phyloP scores from a whole-genome alignment of 441 rosid species.

The Croton laevigatus region DNA sequence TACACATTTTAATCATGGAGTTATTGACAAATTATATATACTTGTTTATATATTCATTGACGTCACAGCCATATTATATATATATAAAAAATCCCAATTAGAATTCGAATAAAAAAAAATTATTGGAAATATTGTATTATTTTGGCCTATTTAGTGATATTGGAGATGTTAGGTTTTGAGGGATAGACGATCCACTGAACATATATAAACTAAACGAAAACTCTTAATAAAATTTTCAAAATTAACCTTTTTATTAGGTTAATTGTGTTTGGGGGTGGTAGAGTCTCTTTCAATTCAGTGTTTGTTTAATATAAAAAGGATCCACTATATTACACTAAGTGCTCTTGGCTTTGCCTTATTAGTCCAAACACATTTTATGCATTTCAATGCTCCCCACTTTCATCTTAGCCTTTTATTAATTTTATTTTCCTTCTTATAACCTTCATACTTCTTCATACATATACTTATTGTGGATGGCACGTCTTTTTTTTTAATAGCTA shows the following conservation, averaged over 20 bases:
- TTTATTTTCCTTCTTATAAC: background rate
- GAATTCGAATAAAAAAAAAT: slow-evolving; percentile 10
- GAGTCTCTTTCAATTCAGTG: slow-evolving; percentile 20
- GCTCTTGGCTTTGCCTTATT: slow-evolving; percentile 28
- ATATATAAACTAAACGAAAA: background rate
- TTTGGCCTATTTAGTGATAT: background rate
- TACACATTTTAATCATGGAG: slow-evolving; percentile 19
- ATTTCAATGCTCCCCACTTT: slow-evolving; percentile 34
- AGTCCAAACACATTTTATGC: slow-evolving; percentile 18
- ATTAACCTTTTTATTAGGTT: background rate
- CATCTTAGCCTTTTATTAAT: slow-evolving; percentile 1
- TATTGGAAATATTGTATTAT: slow-evolving; percentile 17
- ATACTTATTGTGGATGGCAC: no score
- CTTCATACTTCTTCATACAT: no score
- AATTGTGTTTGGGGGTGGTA: slow-evolving; percentile 27
- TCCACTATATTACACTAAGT: slow-evolving; percentile 23
- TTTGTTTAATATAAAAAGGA: slow-evolving; percentile 8
- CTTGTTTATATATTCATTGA: slow-evolving; percentile 1
- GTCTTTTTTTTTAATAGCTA: no score
- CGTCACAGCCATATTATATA: no score
- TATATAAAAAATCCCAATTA: no score
- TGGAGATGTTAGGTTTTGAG: slow-evolving; percentile 16
- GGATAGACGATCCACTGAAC: slow-evolving; percentile 23
- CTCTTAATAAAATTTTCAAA: background rate
- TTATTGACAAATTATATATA: background rate